A percentile compares a stretch with the other conserved stretches of the same genome.
Conservation (phyloP, 202 grass and related monocot genomes). For the Zizania palustris region DNA sequence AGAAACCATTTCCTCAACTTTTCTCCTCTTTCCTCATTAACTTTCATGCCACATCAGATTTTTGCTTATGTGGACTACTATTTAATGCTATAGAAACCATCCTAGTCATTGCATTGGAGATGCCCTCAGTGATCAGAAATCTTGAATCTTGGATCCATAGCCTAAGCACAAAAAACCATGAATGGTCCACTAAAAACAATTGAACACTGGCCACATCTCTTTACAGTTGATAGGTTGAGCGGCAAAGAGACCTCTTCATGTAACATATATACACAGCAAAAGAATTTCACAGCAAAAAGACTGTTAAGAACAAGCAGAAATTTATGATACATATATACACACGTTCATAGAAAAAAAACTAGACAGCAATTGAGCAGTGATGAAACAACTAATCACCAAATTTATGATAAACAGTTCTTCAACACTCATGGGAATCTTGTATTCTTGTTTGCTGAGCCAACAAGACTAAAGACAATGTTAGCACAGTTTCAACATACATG, state of each 20-base stretch:
- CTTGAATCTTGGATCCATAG: no score
- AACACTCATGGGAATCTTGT: constrained; percentile 67
- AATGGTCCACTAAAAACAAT: not conserved
- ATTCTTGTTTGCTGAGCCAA: constrained; percentile 93
- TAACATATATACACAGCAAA: constrained; percentile 46
- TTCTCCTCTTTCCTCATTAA: no score
- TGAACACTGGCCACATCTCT: constrained; percentile 42
- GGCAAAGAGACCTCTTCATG: constrained; percentile 13
- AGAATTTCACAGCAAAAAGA: constrained; percentile 97
- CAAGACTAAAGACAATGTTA: constrained; percentile 62
- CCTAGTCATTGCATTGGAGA: no score
- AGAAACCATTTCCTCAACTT: no score
- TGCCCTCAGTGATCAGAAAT: no score
- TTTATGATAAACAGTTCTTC: constrained; percentile 83
- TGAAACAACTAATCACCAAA: constrained; percentile 58
- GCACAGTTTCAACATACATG: no score
- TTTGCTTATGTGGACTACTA: no score
- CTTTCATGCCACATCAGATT: no score
- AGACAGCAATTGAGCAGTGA: constrained; percentile 17
- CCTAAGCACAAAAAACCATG: constrained; percentile 21
- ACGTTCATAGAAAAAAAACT: not conserved
- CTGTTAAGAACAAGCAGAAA: constrained; percentile 48
- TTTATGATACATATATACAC: constrained; percentile 4
- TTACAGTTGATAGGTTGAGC: constrained; percentile 48
- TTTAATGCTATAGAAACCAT: no score